Percentiles rank a stretch among this genome's conserved stretches.
Evolutionary conservation across 1,284 basidiomycete species (phyloP).

Genomic region (Ceratobasidium sp.): DNA sequence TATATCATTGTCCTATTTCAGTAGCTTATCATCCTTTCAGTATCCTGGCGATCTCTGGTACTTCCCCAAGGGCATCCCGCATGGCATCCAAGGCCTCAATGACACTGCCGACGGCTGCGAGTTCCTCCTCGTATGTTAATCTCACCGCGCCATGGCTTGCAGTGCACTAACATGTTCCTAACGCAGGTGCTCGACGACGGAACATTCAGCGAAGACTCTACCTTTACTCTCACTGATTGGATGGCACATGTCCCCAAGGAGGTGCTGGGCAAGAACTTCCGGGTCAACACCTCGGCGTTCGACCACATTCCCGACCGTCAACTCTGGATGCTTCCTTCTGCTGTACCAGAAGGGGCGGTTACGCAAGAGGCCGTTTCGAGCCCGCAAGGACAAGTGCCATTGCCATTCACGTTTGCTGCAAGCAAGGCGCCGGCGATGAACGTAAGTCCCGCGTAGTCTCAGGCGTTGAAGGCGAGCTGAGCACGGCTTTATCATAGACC

Average conservation of each 20-base stretch:
- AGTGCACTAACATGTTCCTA: slow-evolving; percentile 26
- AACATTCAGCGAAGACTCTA: slow-evolving; percentile 74
- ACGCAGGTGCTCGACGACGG: slow-evolving; percentile 73
- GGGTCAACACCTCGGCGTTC: slow-evolving; percentile 25
- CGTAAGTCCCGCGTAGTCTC: neutral
- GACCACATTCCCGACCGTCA: slow-evolving; percentile 56
- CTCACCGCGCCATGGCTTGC: neutral
- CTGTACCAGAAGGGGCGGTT: neutral
- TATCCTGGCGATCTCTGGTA: slow-evolving; percentile 61
- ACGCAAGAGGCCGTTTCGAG: slow-evolving; percentile 56
- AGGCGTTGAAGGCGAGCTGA: neutral
- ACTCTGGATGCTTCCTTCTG: slow-evolving; percentile 51
- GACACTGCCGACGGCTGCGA: slow-evolving; percentile 71
- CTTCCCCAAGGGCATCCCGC: slow-evolving; percentile 77
- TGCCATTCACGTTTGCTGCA: slow-evolving; percentile 68
- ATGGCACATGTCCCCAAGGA: slow-evolving; percentile 69
- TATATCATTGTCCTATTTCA: neutral
- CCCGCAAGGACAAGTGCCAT: slow-evolving; percentile 67
- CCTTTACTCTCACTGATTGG: slow-evolving; percentile 68
- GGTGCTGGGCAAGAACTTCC: slow-evolving; percentile 64
- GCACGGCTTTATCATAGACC: neutral
- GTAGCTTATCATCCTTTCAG: neutral
- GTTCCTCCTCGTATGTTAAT: slow-evolving; percentile 70
- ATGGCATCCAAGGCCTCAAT: slow-evolving; percentile 74
- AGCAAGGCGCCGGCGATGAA: slow-evolving; percentile 66